Evolutionary conservation across 2,329 filamentous ascomycete genomes (phyloP), one percentile per base, ranked within the genome.

Genomic region (Pyrenophora tritici-repentis): DNA sequence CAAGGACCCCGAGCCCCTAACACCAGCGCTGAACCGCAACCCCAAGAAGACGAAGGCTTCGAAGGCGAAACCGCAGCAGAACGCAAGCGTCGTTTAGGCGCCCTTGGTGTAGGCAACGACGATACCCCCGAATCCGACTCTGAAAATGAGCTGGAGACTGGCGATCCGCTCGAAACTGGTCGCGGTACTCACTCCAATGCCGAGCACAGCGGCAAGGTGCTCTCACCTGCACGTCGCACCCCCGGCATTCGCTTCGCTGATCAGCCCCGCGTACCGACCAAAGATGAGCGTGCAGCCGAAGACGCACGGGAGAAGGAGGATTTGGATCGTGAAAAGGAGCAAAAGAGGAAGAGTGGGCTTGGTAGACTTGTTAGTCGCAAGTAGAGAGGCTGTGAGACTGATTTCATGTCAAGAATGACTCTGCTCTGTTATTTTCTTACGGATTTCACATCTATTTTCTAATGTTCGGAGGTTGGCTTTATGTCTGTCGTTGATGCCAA

Each of bases 31-130:
- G 20, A 26, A 10, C 38, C 41, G 29, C 17, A 18, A 20, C 17
- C 63, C 39, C 37, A 81, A 29, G 34, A 37, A 1, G 50, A 46
- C 3, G 34, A 36, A 13, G 55, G 52, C 3, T 60, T 66, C 12
- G 78, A 77, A 29, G 79, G 76, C 29, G 89, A 92, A 73, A 91
- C 88, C 0, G 86, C 88, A 0, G 89, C 89, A 0, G 90, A 93
- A 72, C 80, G 87, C 49, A 81, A 88, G 34, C 79, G 90, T 45
- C 83, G 90, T 62, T 85, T 91, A 62, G 88, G 88, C 1, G 90
- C 89, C 1, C 75, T 93, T 1, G 88, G 89, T 8, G 78, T 88
- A 18, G 61, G 61, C 18, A 55, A 62, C 10, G 63, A 67, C 18
- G 54, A 66, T 6, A 53, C 61, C 1, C 59, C 65, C 3, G 67